phyloP scores from a whole-genome alignment of 352 stramenopile species.

The Globisporangium carolinianum region DNA sequence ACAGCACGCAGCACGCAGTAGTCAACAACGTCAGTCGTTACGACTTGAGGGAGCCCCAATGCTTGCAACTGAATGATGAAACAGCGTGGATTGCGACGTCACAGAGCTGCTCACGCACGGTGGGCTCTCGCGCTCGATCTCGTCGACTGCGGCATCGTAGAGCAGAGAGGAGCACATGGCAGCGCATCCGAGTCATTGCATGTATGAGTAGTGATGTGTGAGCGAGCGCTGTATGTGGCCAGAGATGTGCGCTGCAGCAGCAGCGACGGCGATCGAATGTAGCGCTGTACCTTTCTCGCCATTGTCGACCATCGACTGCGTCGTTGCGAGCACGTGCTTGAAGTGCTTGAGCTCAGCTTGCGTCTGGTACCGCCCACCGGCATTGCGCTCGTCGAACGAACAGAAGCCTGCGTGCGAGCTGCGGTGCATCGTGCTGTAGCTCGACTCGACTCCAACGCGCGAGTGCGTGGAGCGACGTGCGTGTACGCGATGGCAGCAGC shows the following conservation, averaged over 20 bases:
- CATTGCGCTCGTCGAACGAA: constrained; percentile 73
- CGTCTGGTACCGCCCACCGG: constrained; percentile 64
- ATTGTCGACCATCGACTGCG: constrained; percentile 36
- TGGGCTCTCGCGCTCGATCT: constrained; percentile 31
- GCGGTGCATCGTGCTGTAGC: constrained; percentile 36
- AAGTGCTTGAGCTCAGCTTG: constrained; percentile 71
- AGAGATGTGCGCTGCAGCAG: no score
- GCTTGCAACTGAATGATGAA: no score
- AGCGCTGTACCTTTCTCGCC: constrained; percentile 39
- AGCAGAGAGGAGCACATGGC: not conserved
- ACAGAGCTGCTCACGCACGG: constrained; percentile 21
- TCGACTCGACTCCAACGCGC: no score
- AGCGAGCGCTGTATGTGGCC: not conserved
- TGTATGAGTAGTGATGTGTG: not conserved
- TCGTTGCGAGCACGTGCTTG: constrained; percentile 58
- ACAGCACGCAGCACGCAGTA: not conserved
- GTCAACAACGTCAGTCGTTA: not conserved
- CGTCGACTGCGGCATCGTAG: constrained; percentile 18
- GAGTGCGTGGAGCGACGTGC: no score
- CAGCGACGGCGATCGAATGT: not conserved
- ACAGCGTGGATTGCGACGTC: not conserved
- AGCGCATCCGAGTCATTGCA: not conserved
- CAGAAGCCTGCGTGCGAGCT: constrained; percentile 60
- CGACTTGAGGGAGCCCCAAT: not conserved
- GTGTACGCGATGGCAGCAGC: no score